phyloP scores from a whole-genome alignment of 176 grass and related monocot species.

The Cenchrus fungigraminus region DNA sequence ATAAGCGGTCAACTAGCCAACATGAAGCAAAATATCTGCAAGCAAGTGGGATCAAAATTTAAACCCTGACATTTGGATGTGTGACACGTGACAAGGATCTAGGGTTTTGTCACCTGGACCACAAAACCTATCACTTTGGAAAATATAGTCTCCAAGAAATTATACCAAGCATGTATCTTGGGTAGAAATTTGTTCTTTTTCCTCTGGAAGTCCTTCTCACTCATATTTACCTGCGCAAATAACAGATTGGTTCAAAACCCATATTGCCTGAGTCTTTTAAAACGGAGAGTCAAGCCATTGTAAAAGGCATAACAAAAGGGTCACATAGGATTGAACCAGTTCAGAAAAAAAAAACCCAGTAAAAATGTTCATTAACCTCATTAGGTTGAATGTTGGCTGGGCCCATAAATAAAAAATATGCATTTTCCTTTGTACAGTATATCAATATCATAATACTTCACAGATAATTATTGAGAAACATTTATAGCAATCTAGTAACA shows the following conservation, averaged over 20 bases:
- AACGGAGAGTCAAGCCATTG: conserved; percentile 5
- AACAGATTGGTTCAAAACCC: conserved; percentile 23
- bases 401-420: no score
- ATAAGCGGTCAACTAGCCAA: neutral
- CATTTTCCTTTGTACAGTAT: no score
- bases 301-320: neutral
- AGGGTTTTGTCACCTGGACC: neutral
- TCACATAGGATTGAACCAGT: conserved; percentile 1
- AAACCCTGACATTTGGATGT: neutral
- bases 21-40: neutral
- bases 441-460: no score
- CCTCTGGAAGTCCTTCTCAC: conserved; percentile 95
- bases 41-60: neutral
- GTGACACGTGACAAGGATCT: neutral
- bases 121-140: neutral
- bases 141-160: neutral
- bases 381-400: no score
- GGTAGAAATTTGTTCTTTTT: conserved; percentile 99
- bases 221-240: conserved; percentile 94
- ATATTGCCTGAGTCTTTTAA: neutral
- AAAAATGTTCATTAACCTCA: neutral
- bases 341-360: neutral
- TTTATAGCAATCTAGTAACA: neutral
- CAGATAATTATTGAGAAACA: neutral
- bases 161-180: conserved; percentile 95